Base-by-base conservation (phyloP, 2,329 filamentous ascomycete genomes). In the Aspergillus oerlinghausenensis region DNA sequence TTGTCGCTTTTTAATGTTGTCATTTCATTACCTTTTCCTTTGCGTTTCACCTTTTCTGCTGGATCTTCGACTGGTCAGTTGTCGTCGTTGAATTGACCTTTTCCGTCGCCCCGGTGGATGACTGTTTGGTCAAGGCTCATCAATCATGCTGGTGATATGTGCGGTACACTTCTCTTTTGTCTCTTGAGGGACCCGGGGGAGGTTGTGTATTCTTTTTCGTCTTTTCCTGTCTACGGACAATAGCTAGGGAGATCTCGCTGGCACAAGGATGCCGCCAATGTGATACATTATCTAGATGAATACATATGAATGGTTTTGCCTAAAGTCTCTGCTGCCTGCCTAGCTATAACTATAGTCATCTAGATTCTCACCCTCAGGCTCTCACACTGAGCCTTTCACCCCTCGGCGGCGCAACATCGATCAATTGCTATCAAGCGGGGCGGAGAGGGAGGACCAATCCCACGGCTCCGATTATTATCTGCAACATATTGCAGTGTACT, bases 1-100 rank as follows among this genome's bases (percentile, higher is more conserved):
- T 50, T 51, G 53, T 54, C n/a, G 52, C 53, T 50, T 55, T 32
- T 62, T 62, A 64, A 55, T 55, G 60, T 51, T 59, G 21, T 14
- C 21, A 47, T 26, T 47, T 26, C 43, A 47, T 58, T 38, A n/a
- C 29, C 29, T 38, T 26, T 5, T 11, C n/a, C 7, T 23, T 51
- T 51, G 23, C 19, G 9, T 23, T 23, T 10, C 19, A 40, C 3
- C 9, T 38, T 23, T 38, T 51, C 49, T 25, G 49, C 49, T 51
- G 49, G 38, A 40, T 21, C 32, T 32, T 35, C 29, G 10, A 51
- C 11, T 29, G 3, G 29, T 9, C 26, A 21, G 7, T 35, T 21
- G 8, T 50, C n/a, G 49, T 29, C 29, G 19, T 29, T 8, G n/a
- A n/a, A 51, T 35, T 11, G 43, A 6, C 14, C 43, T 25, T 47